phyloP scores from a whole-genome alignment of 305 asterid species.

The Rubia occidens region DNA sequence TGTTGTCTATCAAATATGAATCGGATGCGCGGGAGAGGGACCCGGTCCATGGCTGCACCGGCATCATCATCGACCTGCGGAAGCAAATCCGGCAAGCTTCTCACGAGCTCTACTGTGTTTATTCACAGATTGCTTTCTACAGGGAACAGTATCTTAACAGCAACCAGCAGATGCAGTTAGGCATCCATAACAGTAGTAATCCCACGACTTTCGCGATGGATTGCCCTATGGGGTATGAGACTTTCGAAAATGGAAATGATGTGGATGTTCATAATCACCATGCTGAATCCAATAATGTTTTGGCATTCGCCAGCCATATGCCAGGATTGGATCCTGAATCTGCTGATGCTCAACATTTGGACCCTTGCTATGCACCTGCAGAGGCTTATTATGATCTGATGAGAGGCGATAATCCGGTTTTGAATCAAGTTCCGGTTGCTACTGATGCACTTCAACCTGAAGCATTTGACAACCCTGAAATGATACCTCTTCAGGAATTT shows the following conservation, averaged over 20 bases:
- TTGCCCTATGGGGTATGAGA: constrained; percentile 13
- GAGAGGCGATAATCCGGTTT: constrained; percentile 3
- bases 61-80: constrained; percentile 27
- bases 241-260: constrained; percentile 9
- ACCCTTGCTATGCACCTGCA: background rate
- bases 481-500: constrained; percentile 10
- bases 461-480: constrained; percentile 17
- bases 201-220: background rate
- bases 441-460: background rate
- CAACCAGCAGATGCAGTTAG: constrained; percentile 15
- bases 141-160: constrained; percentile 12
- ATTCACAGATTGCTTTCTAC: constrained; percentile 21
- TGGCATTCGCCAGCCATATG: constrained; percentile 8
- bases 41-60: constrained; percentile 45
- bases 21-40: constrained; percentile 40
- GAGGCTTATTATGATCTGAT: constrained; percentile 13
- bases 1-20: constrained; percentile 57
- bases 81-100: constrained; percentile 15
- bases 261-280: background rate
- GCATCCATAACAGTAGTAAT: background rate
- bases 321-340: background rate
- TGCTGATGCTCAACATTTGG: constrained; percentile 6
- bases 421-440: constrained; percentile 22
- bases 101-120: constrained; percentile 28
- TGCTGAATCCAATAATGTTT: background rate